Percentiles rank a stretch among this genome's conserved stretches.
These are phyloP conservation scores for Fonsecaea multimorphosa DNA, from an alignment of 2,329 filamentous ascomycete species.

Conservation along the genomic window DNA sequence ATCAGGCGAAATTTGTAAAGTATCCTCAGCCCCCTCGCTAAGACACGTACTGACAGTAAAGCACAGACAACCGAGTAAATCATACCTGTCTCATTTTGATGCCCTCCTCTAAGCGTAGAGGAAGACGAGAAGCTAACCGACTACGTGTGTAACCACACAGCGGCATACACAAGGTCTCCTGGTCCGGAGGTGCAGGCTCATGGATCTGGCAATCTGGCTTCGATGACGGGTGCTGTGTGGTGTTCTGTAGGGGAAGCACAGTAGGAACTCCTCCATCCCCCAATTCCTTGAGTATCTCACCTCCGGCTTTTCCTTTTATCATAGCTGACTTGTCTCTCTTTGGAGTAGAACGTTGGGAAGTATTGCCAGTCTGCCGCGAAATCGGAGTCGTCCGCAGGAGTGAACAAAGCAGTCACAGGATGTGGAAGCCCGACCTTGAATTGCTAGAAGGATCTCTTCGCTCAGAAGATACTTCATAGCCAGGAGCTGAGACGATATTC, in stretches of 20 bases:
- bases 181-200: conserved; percentile 19
- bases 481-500: neutral
- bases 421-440: conserved; percentile 22
- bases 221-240: conserved; percentile 27
- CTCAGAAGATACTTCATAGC: neutral
- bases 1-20: conserved; percentile 18
- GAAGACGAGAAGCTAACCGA: neutral
- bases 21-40: neutral
- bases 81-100: neutral
- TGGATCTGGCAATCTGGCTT: conserved; percentile 23
- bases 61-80: conserved; percentile 7
- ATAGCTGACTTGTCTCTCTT: neutral
- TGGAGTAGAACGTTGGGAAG: conserved; percentile 25
- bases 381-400: conserved; percentile 19
- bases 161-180: conserved; percentile 20
- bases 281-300: neutral
- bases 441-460: conserved; percentile 3
- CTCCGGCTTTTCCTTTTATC: neutral
- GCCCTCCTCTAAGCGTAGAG: neutral
- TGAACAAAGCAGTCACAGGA: conserved; percentile 16
- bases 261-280: neutral
- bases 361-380: conserved; percentile 25
- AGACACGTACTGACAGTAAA: neutral
- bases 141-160: conserved; percentile 2
- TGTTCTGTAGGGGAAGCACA: conserved; percentile 25